Base-by-base conservation (phyloP, 1,284 basidiomycete genomes). In the Sutorius eximius region DNA sequence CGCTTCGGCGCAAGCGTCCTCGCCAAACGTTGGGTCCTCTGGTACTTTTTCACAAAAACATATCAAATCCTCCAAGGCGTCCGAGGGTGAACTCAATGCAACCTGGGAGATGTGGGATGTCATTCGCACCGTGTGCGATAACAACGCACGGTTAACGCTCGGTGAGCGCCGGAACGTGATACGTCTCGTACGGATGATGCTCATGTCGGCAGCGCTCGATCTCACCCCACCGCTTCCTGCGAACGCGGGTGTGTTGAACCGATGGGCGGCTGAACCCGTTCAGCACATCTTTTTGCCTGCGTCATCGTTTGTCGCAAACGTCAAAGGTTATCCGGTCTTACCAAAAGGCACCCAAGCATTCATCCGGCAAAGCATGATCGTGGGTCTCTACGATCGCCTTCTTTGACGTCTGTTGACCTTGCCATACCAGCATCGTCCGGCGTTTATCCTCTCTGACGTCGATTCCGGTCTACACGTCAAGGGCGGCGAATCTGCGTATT, bases 41-140 rank as follows among this genome's bases (percentile, higher is more conserved):
- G 48, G 50, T 18, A 24, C 51, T 20, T 43, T 49, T 16, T 48
- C 61, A 27, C 45, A 56, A 46, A 64, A 55, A 27, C 59, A 65
- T 22, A 56, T 63, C 38, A 64, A 69, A 32, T 59, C 69, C 5
- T 45, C 51, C 42, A 69, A 68, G 34, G 72, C 69, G 15, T 72
- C 77, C 49, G 82, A 81, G 59, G 78, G 78, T 8, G 88, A 93
- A 60, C 79, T 91, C 22, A 88, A 89, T 66, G 86, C 85, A 6
- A 93, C 91, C 1, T 99, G 96, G 95, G 95, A 99, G 71, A 94
- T 95, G 80, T 99, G 97, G 97, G 95, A 98, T 71, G 82, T 87
- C 45, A 91, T 99, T 56, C 81, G 95, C 55, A 86, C 87, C 3
- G 79, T 98, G 18, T 98, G 96, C 72, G 87, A 86, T 49, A 96